These are phyloP conservation scores for Fusarium duplospermum DNA, from an alignment of 2,329 filamentous ascomycete genomes.

Conservation along the genomic window DNA sequence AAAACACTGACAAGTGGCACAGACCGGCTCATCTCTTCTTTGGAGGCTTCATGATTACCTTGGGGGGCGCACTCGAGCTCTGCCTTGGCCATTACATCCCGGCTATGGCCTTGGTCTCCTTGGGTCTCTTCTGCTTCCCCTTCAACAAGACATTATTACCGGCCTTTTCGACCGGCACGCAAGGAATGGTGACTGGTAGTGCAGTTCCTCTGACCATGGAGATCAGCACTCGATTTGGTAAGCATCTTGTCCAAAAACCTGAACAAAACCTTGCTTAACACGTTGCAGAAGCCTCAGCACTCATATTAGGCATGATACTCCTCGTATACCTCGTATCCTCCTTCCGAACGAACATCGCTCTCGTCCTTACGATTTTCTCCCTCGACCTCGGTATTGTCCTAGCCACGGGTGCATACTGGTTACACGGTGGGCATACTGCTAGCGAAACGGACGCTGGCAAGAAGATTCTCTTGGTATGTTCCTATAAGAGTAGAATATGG, in stretches of 20 bases:
- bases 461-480: background rate
- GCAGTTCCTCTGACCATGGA: background rate
- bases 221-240: background rate
- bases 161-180: background rate
- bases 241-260: background rate
- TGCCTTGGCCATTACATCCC: background rate
- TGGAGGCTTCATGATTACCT: background rate
- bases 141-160: background rate
- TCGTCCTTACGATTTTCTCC: background rate
- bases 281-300: background rate
- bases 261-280: background rate
- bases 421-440: background rate
- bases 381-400: background rate
- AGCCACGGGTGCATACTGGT: background rate
- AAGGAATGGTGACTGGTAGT: background rate
- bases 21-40: constrained; percentile 2
- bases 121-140: constrained; percentile 3
- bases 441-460: background rate
- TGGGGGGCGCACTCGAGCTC: constrained; percentile 3
- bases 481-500: background rate
- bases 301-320: background rate
- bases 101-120: background rate
- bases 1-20: background rate
- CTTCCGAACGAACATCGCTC: background rate
- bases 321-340: background rate